phyloP scores from a whole-genome alignment of 2,329 filamentous ascomycete genomes.

The Fonsecaea multimorphosa region DNA sequence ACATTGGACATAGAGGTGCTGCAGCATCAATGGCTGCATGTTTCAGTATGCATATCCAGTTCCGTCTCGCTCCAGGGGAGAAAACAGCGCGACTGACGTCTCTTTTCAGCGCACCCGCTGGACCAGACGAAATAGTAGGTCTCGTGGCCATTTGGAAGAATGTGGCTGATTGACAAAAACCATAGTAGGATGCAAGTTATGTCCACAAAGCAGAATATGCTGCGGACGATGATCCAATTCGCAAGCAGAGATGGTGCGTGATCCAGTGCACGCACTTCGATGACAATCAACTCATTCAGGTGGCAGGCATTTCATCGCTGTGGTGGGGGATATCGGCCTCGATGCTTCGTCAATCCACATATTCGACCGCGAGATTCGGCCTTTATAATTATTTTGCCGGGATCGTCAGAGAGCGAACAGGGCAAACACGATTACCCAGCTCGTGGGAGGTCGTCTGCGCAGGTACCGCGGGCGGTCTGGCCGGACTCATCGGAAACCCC shows the following conservation, averaged over 20 bases:
- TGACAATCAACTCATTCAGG: constrained; percentile 6
- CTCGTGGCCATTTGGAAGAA: background rate
- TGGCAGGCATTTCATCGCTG: constrained; percentile 26
- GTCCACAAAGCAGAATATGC: constrained; percentile 30
- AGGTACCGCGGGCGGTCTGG: constrained; percentile 29
- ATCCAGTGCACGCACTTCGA: background rate
- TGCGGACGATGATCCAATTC: constrained; percentile 29
- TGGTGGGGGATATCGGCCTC: constrained; percentile 35
- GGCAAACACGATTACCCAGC: constrained; percentile 24
- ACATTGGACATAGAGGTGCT: constrained; percentile 23
- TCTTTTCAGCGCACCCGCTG: constrained; percentile 28
- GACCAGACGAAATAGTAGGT: constrained; percentile 35
- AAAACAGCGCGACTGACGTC: constrained; percentile 2
- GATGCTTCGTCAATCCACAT: constrained; percentile 34
- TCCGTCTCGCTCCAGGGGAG: background rate
- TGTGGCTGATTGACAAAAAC: background rate
- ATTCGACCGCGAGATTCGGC: constrained; percentile 32
- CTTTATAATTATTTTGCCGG: constrained; percentile 31
- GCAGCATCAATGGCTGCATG: constrained; percentile 33
- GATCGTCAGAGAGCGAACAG: constrained; percentile 20
- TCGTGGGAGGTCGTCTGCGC: constrained; percentile 28
- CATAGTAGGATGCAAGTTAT: constrained; percentile 33
- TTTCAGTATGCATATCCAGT: constrained; percentile 25
- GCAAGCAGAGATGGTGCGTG: constrained; percentile 30
- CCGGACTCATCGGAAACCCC: constrained; percentile 32